phyloP scores from a whole-genome alignment of 352 stramenopile genomes.

The Pythium catenulatum region DNA sequence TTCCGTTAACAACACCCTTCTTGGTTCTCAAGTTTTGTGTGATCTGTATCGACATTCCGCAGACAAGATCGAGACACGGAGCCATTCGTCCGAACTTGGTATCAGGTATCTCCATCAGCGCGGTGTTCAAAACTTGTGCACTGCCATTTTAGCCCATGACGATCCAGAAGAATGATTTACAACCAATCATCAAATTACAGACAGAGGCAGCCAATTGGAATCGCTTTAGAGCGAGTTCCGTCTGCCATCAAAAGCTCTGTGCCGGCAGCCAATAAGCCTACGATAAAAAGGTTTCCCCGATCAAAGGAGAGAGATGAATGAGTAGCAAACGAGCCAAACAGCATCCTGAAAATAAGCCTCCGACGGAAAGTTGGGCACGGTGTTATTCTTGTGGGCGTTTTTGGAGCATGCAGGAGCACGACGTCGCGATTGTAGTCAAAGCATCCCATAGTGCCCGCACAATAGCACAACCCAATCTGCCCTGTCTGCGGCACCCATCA shows the following conservation, averaged over 20 bases:
- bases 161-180: background rate
- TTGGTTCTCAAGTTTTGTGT: conserved; percentile 36
- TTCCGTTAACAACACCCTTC: conserved; percentile 27
- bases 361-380: background rate
- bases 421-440: background rate
- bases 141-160: background rate
- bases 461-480: background rate
- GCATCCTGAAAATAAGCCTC: background rate
- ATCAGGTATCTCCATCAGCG: conserved; percentile 31
- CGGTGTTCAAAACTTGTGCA: too few relatives aligned
- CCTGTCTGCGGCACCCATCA: background rate
- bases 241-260: background rate
- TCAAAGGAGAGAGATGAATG: background rate
- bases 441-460: background rate
- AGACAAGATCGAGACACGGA: conserved; percentile 19
- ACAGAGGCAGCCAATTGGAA: background rate
- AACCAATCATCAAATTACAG: conserved; percentile 2
- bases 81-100: conserved; percentile 30
- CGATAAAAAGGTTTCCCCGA: background rate
- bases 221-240: background rate
- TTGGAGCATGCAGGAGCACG: background rate
- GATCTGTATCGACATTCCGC: conserved; percentile 37
- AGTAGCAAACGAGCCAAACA: background rate
- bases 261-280: background rate
- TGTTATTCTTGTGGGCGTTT: background rate